These are phyloP conservation scores for Cetradonia linearis DNA, from an alignment of 495 filamentous ascomycete species.

Conservation along the genomic window DNA sequence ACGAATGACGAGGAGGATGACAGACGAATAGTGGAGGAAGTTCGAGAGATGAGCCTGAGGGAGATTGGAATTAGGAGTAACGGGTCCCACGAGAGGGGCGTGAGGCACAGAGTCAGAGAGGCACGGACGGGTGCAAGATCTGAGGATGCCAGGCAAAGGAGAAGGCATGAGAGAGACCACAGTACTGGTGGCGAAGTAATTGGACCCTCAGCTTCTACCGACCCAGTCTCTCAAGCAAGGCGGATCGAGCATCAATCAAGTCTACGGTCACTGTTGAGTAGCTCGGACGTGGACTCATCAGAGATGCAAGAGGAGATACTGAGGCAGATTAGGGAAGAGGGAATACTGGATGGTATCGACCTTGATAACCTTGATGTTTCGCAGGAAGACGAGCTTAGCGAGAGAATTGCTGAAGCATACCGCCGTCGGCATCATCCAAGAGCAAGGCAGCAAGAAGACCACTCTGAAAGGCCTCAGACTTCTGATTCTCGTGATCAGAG, in stretches of 20 bases:
- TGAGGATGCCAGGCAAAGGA: constrained; percentile 33
- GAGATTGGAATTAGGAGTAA: constrained; percentile 43
- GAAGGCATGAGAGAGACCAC: constrained; percentile 39
- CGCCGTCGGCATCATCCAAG: constrained; percentile 50
- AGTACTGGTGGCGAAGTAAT: constrained; percentile 27
- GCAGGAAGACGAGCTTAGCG: constrained; percentile 78
- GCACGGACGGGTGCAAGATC: constrained; percentile 30
- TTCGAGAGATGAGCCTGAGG: constrained; percentile 58
- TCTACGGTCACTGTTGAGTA: constrained; percentile 68
- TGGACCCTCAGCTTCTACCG: constrained; percentile 5
- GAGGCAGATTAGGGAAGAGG: constrained; percentile 79
- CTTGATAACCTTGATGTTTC: constrained; percentile 64
- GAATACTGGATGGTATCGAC: constrained; percentile 75
- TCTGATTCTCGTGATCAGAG: constrained; percentile 27
- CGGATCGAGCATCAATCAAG: constrained; percentile 79
- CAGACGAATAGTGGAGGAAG: constrained; percentile 55
- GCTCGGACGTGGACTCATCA: constrained; percentile 57
- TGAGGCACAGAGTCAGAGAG: constrained; percentile 26
- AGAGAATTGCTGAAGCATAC: constrained; percentile 81
- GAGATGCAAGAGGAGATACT: constrained; percentile 84
- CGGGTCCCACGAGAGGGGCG: constrained; percentile 29
- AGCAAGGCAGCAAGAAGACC: constrained; percentile 9
- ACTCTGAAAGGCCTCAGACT: constrained; percentile 4
- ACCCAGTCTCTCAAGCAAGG: constrained; percentile 30
- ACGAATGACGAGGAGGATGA: constrained; percentile 55